A percentile compares a stretch with the other conserved stretches of the same genome.
These are phyloP conservation scores for Bidens hawaiensis DNA, from an alignment of 140 eudicot genomes.

Conservation along the genomic window DNA sequence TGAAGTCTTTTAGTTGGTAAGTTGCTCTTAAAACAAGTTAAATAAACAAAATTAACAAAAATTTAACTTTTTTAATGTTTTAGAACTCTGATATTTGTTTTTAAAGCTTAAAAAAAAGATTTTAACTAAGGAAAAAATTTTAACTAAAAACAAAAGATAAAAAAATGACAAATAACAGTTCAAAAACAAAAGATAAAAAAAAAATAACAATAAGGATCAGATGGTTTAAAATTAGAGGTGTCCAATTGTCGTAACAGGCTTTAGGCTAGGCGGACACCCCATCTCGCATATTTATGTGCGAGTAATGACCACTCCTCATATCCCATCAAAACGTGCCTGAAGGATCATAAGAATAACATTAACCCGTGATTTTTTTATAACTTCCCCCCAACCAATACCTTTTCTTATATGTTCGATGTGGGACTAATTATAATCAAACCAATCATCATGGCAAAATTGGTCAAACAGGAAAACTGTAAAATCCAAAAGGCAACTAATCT, in stretches of 20 bases:
- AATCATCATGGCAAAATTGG: no score
- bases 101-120: no score
- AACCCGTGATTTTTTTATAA: background rate
- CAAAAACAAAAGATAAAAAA: no score
- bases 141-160: no score
- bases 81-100: no score
- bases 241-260: conserved; percentile 39
- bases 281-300: conserved; percentile 37
- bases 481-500: background rate
- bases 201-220: conserved; percentile 28
- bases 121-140: no score
- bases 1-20: no score
- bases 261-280: conserved; percentile 41
- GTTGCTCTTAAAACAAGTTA: no score
- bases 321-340: conserved; percentile 54
- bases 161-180: no score
- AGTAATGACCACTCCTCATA: conserved; percentile 53
- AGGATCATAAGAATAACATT: conserved; percentile 32
- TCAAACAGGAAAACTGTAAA: no score
- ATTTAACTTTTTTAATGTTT: no score
- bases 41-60: no score
- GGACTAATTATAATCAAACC: background rate
- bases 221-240: conserved; percentile 22
- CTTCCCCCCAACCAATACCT: background rate
- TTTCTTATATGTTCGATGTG: conserved; percentile 6